phyloP scores from a whole-genome alignment of 1,139 yeast species.

The Candida freyschussii region DNA sequence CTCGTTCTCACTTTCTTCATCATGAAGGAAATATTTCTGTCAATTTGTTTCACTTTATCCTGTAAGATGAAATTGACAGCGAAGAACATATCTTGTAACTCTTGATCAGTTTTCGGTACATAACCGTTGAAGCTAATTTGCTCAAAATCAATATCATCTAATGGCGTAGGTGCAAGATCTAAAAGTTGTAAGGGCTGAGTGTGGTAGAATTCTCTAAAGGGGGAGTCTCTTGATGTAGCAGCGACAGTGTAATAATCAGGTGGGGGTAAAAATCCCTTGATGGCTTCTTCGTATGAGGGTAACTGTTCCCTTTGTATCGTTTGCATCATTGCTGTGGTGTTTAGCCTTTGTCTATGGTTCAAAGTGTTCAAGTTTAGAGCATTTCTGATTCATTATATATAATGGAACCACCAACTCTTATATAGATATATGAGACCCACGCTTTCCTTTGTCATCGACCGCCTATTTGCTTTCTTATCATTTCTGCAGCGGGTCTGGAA shows the following conservation, averaged over 20 bases:
- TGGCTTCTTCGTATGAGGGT: conserved; percentile 21
- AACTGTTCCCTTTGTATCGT: conserved; percentile 4
- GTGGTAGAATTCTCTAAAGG: conserved; percentile 11
- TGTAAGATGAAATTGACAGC: conserved; percentile 11
- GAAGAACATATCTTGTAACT: conserved; percentile 12
- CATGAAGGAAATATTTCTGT: conserved; percentile 18
- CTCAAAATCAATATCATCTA: conserved; percentile 1
- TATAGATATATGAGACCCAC: no score
- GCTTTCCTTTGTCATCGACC: no score
- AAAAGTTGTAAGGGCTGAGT: conserved; percentile 8
- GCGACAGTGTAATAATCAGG: conserved; percentile 22
- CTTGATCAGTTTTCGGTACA: conserved; percentile 5
- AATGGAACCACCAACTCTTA: no score
- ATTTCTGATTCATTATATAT: no score
- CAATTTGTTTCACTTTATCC: conserved; percentile 21
- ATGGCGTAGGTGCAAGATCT: conserved; percentile 1
- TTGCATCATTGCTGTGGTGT: conserved; percentile 1
- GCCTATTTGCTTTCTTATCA: no score
- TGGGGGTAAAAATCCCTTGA: conserved; percentile 14
- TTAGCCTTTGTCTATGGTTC: no score
- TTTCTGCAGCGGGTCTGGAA: no score
- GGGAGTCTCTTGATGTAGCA: conserved; percentile 7
- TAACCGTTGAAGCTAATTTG: conserved; percentile 8
- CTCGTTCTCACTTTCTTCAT: conserved; percentile 18
- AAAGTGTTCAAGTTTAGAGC: no score